Percentiles rank a stretch among this genome's conserved stretches.
phyloP scores from a whole-genome alignment of 139 green algal species.

The Haematococcus sp. region DNA sequence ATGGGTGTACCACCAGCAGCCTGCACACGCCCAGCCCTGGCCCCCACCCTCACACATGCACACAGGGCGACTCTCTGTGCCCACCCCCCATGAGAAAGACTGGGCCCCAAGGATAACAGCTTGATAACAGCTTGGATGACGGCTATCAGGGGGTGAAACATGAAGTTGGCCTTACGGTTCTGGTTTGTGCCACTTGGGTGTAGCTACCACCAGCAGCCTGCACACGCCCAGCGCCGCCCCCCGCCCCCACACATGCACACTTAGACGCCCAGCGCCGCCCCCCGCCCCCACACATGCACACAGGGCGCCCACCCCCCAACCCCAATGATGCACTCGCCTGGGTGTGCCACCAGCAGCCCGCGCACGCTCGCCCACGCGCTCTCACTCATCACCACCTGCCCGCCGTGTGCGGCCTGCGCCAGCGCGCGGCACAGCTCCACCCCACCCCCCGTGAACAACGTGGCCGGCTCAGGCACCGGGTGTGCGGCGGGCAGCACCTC shows the following conservation, averaged over 20 bases:
- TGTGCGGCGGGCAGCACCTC: slow-evolving; percentile 15
- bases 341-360: slow-evolving; percentile 21
- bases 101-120: no score
- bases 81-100: no score
- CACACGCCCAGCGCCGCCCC: slow-evolving; percentile 70
- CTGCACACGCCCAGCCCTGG: slow-evolving; percentile 69
- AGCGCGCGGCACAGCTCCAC: slow-evolving; percentile 50
- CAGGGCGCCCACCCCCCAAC: no score
- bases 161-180: no score
- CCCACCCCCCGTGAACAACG: slow-evolving; percentile 33
- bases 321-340: no score
- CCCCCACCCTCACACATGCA: slow-evolving; percentile 49
- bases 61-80: background rate
- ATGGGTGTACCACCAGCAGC: background rate
- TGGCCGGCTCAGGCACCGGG: slow-evolving; percentile 3
- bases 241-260: slow-evolving; percentile 43
- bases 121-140: no score
- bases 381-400: slow-evolving; percentile 72
- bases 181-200: no score
- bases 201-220: slow-evolving; percentile 10
- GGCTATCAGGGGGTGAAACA: no score
- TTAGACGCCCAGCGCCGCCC: no score
- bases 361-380: slow-evolving; percentile 70
- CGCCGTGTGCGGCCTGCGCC: slow-evolving; percentile 43
- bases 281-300: no score